Evolutionary conservation across 2,329 filamentous ascomycete species (phyloP).

Genomic region (Epichloe amarillans): DNA sequence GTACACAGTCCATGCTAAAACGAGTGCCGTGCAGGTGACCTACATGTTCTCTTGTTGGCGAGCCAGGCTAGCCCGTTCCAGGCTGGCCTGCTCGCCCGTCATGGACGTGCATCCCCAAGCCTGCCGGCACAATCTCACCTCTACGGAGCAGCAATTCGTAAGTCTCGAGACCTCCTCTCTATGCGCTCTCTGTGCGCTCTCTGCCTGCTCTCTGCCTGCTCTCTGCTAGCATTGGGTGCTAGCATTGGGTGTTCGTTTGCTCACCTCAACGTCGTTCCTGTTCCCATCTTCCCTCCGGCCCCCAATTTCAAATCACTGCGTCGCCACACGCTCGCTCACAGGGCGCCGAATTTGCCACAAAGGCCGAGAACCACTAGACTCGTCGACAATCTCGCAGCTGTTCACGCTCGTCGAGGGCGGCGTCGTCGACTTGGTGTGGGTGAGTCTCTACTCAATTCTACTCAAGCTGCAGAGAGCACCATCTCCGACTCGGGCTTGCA

Average conservation of each 20-base stretch:
- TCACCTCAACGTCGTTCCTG: background rate
- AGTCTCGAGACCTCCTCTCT: no score
- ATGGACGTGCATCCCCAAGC: no score
- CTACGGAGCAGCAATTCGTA: no score
- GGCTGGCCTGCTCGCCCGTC: no score
- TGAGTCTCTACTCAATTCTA: background rate
- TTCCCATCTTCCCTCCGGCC: background rate
- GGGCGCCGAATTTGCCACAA: background rate
- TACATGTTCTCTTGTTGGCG: background rate
- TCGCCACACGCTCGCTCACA: slow-evolving; percentile 1
- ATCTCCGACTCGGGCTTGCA: background rate
- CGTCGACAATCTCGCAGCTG: background rate
- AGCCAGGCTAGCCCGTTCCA: no score
- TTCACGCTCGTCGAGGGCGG: background rate
- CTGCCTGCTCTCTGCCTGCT: no score
- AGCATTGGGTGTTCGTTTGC: no score
- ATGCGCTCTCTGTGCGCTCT: no score
- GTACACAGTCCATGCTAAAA: background rate
- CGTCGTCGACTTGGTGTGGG: background rate
- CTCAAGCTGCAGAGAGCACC: background rate
- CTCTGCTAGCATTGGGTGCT: no score
- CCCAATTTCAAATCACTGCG: background rate
- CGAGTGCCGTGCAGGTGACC: slow-evolving; percentile 3
- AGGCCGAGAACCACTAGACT: background rate
- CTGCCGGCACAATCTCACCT: no score